phyloP scores from a whole-genome alignment of 1,284 basidiomycete genomes.

The Ceratobasidium sp. region DNA sequence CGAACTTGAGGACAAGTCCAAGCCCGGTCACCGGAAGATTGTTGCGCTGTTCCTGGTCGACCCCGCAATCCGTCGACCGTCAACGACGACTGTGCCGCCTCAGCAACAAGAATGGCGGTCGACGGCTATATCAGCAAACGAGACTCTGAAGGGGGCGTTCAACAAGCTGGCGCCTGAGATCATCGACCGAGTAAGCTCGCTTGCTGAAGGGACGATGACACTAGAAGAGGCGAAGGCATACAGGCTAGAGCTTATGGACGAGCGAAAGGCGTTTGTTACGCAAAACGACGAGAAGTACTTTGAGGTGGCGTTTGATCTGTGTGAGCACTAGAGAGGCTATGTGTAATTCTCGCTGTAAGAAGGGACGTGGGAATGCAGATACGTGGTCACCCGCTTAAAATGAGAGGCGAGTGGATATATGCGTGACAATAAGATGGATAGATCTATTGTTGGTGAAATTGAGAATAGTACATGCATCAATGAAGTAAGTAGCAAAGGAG shows the following conservation, averaged over 20 bases:
- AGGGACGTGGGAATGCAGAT: too few relatives aligned
- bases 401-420: too few relatives aligned
- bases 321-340: neutral
- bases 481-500: too few relatives aligned
- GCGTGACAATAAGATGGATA: too few relatives aligned
- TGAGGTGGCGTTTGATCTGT: neutral
- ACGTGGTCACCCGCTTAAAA: too few relatives aligned
- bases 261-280: conserved; percentile 2
- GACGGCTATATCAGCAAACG: neutral
- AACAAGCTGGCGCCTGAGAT: too few relatives aligned
- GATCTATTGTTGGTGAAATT: too few relatives aligned
- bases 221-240: conserved; percentile 1
- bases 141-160: neutral
- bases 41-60: conserved; percentile 58
- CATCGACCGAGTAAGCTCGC: neutral
- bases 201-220: neutral
- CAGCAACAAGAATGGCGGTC: conserved; percentile 56
- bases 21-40: conserved; percentile 58
- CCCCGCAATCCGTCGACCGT: conserved; percentile 51
- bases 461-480: too few relatives aligned
- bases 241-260: conserved; percentile 11
- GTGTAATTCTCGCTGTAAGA: too few relatives aligned
- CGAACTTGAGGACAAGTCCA: conserved; percentile 54
- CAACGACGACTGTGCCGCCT: conserved; percentile 50
- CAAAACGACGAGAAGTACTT: conserved; percentile 1